Base-by-base conservation (phyloP, 352 stramenopile genomes). In the Phytophthora idaei region DNA sequence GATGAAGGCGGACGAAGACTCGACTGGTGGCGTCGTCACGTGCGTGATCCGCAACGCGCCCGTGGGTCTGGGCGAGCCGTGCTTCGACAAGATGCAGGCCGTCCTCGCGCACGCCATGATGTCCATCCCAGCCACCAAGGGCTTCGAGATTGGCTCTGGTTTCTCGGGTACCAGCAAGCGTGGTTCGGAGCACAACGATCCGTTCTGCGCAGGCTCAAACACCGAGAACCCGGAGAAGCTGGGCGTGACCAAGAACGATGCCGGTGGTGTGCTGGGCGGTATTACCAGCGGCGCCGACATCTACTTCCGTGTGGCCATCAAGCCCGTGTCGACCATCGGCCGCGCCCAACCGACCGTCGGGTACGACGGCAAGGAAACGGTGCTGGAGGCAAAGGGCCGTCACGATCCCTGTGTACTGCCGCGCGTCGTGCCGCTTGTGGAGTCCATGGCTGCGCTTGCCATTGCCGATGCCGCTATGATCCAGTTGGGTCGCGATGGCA, bases 81-180 rank as follows among this genome's bases (percentile, higher is more conserved):
- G 98, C 57, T 99, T 99, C 78, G 98, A 99, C 85, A 99, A 99
- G 85, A 85, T 99, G 34, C 97, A 99, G 74, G 98, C 98, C 14
- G 87, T 98, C 58, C 80, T 99, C 39, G 98, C 97, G 32, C 98
- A 99, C 80, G 97, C 97, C 32, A 99, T 98, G 85, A 95, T 99
- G 77, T 99, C 96, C 32, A 97, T 99, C 68, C 97, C 98, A 25
- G 98, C 97, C 36, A 98, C 97, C 55, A 99, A 99, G 84, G 98
- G 98, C 32, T 99, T 99, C 72, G 97, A 99, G 82, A 98, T 99
- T 56, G 93, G 96, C 61, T 94, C 83, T 34, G 89, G 86, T 37
- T 99, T 99, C 78, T 89, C 77, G 6, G 97, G 98, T 54, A 99
- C 97, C 28, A 85, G 97, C 57, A 92, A 99, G 75, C 97, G 90